These are phyloP conservation scores for Falciphora oryzae DNA, from an alignment of 2,329 filamentous ascomycete genomes.

Conservation along the genomic window DNA sequence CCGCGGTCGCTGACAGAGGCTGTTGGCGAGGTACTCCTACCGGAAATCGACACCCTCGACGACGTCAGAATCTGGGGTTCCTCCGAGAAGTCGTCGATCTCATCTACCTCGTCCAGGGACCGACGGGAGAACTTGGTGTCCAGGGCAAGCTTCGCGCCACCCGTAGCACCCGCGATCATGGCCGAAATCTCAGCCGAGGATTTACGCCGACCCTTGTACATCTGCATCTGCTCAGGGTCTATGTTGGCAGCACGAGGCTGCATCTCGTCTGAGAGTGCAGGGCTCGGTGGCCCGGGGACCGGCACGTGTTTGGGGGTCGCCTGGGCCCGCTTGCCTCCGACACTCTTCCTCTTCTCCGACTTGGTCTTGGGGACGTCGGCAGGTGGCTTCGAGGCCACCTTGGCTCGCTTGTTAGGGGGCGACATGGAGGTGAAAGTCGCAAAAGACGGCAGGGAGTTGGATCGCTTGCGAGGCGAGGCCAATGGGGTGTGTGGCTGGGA, in stretches of 20 bases:
- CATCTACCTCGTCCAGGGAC: slow-evolving; percentile 23
- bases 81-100: slow-evolving; percentile 50
- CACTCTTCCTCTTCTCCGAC: background rate
- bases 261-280: background rate
- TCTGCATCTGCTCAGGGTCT: background rate
- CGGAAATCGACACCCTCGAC: slow-evolving; percentile 48
- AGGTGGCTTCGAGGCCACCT: background rate
- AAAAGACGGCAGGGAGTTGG: slow-evolving; percentile 43
- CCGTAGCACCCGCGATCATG: slow-evolving; percentile 35
- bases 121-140: slow-evolving; percentile 5
- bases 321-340: background rate
- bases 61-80: slow-evolving; percentile 53
- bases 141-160: slow-evolving; percentile 23
- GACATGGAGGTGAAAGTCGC: slow-evolving; percentile 21
- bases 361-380: background rate
- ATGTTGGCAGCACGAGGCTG: background rate
- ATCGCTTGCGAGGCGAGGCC: slow-evolving; percentile 30
- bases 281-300: background rate
- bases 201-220: slow-evolving; percentile 4
- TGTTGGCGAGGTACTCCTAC: slow-evolving; percentile 42
- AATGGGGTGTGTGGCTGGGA: slow-evolving; percentile 31
- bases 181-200: slow-evolving; percentile 26
- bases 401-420: slow-evolving; percentile 14
- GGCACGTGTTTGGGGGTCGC: background rate
- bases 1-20: slow-evolving; percentile 33